phyloP scores from a whole-genome alignment of 768 basidiomycete species.

The Lentinula raphanica region DNA sequence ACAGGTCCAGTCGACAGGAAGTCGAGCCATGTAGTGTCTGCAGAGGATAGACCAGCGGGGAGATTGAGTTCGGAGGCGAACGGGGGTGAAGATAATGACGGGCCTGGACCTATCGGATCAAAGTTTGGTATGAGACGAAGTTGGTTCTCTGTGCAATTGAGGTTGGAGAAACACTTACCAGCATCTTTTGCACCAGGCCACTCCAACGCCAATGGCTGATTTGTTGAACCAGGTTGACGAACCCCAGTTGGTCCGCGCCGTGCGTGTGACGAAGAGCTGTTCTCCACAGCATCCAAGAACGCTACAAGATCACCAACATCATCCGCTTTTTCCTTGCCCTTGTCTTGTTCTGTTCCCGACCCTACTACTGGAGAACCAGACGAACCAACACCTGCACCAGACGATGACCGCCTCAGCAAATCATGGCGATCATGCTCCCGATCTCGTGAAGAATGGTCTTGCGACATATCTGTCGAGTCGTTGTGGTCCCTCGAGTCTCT shows the following conservation, averaged over 20 bases:
- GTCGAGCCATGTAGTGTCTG: neutral
- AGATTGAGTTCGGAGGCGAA: neutral
- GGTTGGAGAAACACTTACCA: neutral
- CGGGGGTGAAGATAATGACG: neutral
- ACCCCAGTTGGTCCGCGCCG: neutral
- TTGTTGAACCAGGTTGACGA: neutral
- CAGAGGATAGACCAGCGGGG: neutral
- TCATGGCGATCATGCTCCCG: neutral
- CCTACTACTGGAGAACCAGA: neutral
- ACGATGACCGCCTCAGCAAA: neutral
- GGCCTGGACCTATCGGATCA: neutral
- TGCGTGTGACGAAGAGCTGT: neutral
- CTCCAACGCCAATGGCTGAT: neutral
- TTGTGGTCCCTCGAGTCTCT: neutral
- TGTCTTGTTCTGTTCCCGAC: neutral
- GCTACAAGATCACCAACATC: neutral
- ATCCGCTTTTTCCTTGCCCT: neutral
- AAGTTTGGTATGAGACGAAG: too few species aligned
- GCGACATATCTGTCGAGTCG: neutral
- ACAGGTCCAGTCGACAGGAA: neutral
- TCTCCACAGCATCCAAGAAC: slow-evolving; percentile 1
- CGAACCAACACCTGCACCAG: neutral
- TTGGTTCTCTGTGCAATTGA: too few species aligned
- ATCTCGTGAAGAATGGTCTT: neutral
- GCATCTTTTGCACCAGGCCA: neutral